Evolutionary conservation across 2,329 filamentous ascomycete species (phyloP).

Genomic region (Aspergillus eucalypticola): DNA sequence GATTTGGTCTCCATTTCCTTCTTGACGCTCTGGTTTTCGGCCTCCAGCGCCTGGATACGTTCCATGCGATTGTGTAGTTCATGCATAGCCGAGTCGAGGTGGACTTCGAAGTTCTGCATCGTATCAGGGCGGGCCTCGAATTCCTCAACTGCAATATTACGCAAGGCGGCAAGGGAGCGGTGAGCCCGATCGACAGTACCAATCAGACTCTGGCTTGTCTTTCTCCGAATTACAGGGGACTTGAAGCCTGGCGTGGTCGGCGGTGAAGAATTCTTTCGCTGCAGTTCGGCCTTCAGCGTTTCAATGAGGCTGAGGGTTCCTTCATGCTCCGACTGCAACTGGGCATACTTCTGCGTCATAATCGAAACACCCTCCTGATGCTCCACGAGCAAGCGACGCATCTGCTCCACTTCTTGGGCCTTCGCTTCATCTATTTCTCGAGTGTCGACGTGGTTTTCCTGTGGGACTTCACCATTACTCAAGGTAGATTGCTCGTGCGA

Average conservation of each 20-base stretch:
- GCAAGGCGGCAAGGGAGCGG: slow-evolving; percentile 83
- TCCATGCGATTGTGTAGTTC: slow-evolving; percentile 86
- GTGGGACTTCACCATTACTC: slow-evolving; percentile 45
- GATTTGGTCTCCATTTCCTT: slow-evolving; percentile 98
- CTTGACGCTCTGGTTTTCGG: slow-evolving; percentile 76
- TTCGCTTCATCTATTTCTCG: slow-evolving; percentile 48
- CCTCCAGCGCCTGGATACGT: slow-evolving; percentile 84
- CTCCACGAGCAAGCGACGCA: slow-evolving; percentile 70
- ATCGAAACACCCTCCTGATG: slow-evolving; percentile 74
- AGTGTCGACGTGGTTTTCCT: slow-evolving; percentile 28
- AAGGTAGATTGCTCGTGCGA: slow-evolving; percentile 64
- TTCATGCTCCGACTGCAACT: slow-evolving; percentile 79
- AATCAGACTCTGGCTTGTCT: slow-evolving; percentile 87
- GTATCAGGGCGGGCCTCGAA: slow-evolving; percentile 79
- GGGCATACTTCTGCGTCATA: slow-evolving; percentile 75
- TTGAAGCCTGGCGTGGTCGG: slow-evolving; percentile 45
- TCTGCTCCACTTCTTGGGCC: slow-evolving; percentile 66
- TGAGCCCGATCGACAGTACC: slow-evolving; percentile 82
- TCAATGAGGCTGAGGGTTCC: slow-evolving; percentile 83
- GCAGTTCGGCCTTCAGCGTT: slow-evolving; percentile 82
- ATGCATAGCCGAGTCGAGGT: slow-evolving; percentile 87
- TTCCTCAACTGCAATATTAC: slow-evolving; percentile 83
- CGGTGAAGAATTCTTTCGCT: slow-evolving; percentile 67
- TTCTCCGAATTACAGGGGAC: slow-evolving; percentile 79
- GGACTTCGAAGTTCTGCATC: slow-evolving; percentile 89